Evolutionary conservation across 805 yeast genomes (phyloP).

Genomic region (Candida incommunis): DNA sequence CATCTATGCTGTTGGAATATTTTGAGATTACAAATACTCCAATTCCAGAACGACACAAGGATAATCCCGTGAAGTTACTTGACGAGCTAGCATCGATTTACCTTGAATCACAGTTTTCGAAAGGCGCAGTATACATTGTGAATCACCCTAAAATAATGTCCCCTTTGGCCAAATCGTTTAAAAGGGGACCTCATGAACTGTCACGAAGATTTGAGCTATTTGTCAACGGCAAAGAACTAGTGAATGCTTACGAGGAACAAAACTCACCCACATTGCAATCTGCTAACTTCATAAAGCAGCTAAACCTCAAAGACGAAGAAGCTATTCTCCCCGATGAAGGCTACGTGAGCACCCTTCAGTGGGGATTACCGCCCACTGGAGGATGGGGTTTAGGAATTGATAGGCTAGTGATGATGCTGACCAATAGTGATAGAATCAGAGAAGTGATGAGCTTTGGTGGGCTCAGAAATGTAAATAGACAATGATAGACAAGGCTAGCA

Average conservation of each 20-base stretch:
- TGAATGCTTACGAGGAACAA: constrained; percentile 94
- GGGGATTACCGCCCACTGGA: constrained; percentile 95
- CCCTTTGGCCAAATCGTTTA: constrained; percentile 57
- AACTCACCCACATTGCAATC: constrained; percentile 68
- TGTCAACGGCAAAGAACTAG: constrained; percentile 65
- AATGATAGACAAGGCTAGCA: too few relatives aligned
- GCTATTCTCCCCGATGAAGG: constrained; percentile 54
- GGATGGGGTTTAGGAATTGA: constrained; percentile 98
- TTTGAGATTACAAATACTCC: constrained; percentile 25
- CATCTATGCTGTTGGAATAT: constrained; percentile 27
- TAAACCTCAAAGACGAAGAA: constrained; percentile 39
- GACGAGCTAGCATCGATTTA: constrained; percentile 47
- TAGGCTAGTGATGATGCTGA: constrained; percentile 66
- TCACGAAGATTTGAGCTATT: constrained; percentile 77
- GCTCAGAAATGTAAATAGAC: constrained; percentile 52
- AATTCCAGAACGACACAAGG: constrained; percentile 10
- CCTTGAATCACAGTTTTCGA: constrained; percentile 55
- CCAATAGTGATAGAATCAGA: constrained; percentile 53
- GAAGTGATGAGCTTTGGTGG: constrained; percentile 65
- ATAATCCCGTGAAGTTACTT: constrained; percentile 41
- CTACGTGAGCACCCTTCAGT: constrained; percentile 67
- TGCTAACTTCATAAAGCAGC: constrained; percentile 47
- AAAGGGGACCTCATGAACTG: constrained; percentile 19
- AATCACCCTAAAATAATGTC: constrained; percentile 80
- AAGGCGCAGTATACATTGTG: constrained; percentile 54